phyloP scores from a whole-genome alignment of 2,329 filamentous ascomycete species.

The Aspergillus carbonarius region DNA sequence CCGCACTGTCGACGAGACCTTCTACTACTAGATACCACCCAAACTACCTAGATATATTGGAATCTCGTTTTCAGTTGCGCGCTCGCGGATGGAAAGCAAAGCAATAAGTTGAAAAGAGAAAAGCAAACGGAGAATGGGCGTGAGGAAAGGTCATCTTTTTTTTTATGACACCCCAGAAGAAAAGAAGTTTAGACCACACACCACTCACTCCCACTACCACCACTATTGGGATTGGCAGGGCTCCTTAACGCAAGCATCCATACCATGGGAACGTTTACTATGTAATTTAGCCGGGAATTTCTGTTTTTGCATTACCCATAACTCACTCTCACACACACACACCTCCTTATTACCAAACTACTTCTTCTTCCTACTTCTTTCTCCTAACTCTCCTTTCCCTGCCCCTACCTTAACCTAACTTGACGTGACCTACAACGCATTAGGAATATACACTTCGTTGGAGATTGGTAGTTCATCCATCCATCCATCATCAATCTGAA shows the following conservation, averaged over 20 bases:
- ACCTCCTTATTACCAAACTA: not conserved
- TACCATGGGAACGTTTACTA: conserved; percentile 30
- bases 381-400: too few relatives aligned
- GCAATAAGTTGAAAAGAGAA: not conserved
- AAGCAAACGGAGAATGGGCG: not conserved
- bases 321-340: not conserved
- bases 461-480: not conserved
- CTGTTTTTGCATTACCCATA: not conserved
- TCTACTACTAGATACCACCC: conserved; percentile 60
- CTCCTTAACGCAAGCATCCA: conserved; percentile 17
- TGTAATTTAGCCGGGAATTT: conserved; percentile 41
- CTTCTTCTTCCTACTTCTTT: not conserved
- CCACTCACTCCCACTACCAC: not conserved
- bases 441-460: not conserved
- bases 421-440: not conserved
- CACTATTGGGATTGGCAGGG: conserved; percentile 16
- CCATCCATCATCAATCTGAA: not conserved
- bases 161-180: not conserved
- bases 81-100: conserved; percentile 1
- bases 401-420: not conserved
- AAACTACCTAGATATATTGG: not conserved
- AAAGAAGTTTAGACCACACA: not conserved
- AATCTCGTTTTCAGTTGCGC: not conserved
- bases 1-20: conserved; percentile 87
- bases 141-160: not conserved